A percentile compares a stretch with the other conserved stretches of the same genome.
Conservation (phyloP, 192 early-diverging fungal species). For the Podila clonocystis region DNA sequence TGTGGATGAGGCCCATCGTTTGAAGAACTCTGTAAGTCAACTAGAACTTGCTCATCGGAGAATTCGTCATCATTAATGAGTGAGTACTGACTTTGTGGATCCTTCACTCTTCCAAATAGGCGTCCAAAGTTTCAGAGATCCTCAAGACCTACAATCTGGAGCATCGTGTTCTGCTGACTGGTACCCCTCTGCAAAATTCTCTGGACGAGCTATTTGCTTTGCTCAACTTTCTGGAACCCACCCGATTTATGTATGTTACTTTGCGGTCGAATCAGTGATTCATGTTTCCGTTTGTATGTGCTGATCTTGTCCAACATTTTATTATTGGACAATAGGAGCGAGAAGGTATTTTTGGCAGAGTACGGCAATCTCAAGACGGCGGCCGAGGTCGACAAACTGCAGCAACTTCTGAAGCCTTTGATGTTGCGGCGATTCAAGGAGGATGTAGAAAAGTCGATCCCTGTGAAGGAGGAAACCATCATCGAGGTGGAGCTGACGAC, state of each 20-base stretch:
- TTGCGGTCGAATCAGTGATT: not conserved
- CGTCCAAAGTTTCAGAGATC: slow-evolving; percentile 81
- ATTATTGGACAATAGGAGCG: slow-evolving; percentile 53
- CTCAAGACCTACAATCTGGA: slow-evolving; percentile 81
- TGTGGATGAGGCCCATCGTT: slow-evolving; percentile 89
- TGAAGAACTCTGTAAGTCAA: slow-evolving; percentile 77
- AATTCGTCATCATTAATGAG: not conserved
- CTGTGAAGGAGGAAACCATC: slow-evolving; percentile 91
- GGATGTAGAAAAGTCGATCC: slow-evolving; percentile 89
- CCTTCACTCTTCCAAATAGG: slow-evolving; percentile 11
- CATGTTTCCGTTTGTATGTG: slow-evolving; percentile 1
- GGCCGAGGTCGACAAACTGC: slow-evolving; percentile 82
- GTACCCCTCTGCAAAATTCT: slow-evolving; percentile 87
- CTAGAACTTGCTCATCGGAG: not conserved
- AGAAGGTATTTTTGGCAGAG: slow-evolving; percentile 71
- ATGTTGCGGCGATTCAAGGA: slow-evolving; percentile 91
- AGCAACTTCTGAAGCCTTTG: slow-evolving; percentile 80
- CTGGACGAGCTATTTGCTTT: slow-evolving; percentile 85
- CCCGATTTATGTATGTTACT: slow-evolving; percentile 63
- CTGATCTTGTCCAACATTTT: not conserved
- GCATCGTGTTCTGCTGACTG: slow-evolving; percentile 81
- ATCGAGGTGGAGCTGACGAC: slow-evolving; percentile 89
- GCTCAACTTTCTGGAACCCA: slow-evolving; percentile 84
- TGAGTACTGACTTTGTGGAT: not conserved
- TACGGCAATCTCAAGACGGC: slow-evolving; percentile 76